phyloP scores from a whole-genome alignment of 768 basidiomycete genomes.

The Tylopilus felleus region DNA sequence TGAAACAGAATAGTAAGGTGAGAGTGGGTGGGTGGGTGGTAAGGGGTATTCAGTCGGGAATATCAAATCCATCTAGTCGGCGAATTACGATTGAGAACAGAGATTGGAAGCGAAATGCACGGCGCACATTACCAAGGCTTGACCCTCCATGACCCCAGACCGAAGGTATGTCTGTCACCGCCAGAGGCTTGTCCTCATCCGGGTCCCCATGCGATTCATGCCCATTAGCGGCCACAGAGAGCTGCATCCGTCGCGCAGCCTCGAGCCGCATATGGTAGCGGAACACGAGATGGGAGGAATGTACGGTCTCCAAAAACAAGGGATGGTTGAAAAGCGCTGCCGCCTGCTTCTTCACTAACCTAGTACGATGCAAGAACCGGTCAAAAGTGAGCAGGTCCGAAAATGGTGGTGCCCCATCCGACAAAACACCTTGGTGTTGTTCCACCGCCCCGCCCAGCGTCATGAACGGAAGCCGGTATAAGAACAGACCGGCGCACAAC shows the following conservation, averaged over 20 bases:
- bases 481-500: conserved; percentile 39
- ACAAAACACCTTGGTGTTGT: not conserved
- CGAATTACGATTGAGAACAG: no score
- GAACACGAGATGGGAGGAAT: no score
- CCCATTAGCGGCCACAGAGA: no score
- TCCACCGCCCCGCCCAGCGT: conserved; percentile 30
- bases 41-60: conserved; percentile 37
- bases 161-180: no score
- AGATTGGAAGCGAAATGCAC: no score
- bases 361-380: conserved; percentile 46
- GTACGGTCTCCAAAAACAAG: no score
- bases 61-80: conserved; percentile 18
- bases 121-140: no score
- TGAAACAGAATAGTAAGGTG: conserved; percentile 12
- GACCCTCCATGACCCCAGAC: no score
- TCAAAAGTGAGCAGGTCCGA: conserved; percentile 38
- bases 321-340: conserved; percentile 19
- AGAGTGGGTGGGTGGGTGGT: conserved; percentile 5
- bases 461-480: conserved; percentile 44
- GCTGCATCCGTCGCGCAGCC: no score
- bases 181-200: no score
- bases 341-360: conserved; percentile 36
- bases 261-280: not conserved
- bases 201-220: no score
- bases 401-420: conserved; percentile 36